Conservation (phyloP, 192 early-diverging fungal species). For the Radiomyces spectabilis region DNA sequence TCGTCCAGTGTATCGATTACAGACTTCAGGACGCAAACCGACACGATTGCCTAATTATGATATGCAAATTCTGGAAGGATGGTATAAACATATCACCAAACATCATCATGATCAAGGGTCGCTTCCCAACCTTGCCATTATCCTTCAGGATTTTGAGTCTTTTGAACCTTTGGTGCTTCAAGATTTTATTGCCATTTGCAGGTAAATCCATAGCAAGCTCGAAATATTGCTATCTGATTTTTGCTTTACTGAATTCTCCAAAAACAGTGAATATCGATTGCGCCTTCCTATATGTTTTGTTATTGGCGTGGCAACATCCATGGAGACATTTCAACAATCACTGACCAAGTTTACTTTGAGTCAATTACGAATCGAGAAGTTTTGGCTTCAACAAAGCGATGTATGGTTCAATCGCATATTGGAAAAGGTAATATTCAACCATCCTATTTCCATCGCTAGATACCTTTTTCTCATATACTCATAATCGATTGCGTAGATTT, state of each 20-base stretch:
- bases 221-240: not conserved
- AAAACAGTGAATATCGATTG: constrained; percentile 60
- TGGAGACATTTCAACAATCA: constrained; percentile 74
- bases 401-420: constrained; percentile 66
- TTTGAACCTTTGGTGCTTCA: constrained; percentile 67
- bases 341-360: constrained; percentile 65
- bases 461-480: constrained; percentile 17
- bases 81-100: constrained; percentile 46
- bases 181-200: constrained; percentile 67
- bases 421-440: constrained; percentile 34
- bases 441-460: not conserved
- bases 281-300: constrained; percentile 72
- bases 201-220: constrained; percentile 22
- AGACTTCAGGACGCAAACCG: constrained; percentile 5
- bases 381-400: constrained; percentile 69
- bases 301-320: constrained; percentile 82
- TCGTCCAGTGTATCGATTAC: not conserved
- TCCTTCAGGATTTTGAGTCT: constrained; percentile 84
- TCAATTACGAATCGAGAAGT: constrained; percentile 69
- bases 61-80: constrained; percentile 56
- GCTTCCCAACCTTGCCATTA: constrained; percentile 51
- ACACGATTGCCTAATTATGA: constrained; percentile 48
- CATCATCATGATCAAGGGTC: not conserved
- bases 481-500: too few species aligned
- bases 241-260: not conserved